A percentile compares a stretch with the other conserved stretches of the same genome.
Conservation (phyloP, 192 early-diverging fungal genomes). For the Umbelopsis vinacea region DNA sequence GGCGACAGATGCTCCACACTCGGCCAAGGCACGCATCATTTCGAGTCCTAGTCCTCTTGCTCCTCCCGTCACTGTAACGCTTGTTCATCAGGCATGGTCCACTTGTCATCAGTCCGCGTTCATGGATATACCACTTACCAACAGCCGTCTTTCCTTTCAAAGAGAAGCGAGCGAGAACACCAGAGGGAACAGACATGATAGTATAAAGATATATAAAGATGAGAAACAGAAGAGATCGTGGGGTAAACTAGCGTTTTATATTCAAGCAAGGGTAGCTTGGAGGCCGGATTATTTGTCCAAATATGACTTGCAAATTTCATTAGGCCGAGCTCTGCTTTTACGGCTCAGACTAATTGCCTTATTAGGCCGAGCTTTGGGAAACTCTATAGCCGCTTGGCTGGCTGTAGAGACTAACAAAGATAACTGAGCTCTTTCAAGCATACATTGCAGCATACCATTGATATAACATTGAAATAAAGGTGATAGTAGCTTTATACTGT, state of each 20-base stretch:
- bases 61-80: slow-evolving; percentile 38
- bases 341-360: slow-evolving; percentile 20
- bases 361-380: neutral
- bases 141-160: slow-evolving; percentile 40
- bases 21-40: slow-evolving; percentile 45
- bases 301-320: neutral
- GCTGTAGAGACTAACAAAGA: no score
- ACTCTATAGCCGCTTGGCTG: no score
- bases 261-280: neutral
- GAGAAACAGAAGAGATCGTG: neutral
- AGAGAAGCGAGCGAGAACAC: slow-evolving; percentile 25
- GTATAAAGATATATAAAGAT: neutral
- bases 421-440: no score
- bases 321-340: neutral
- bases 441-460: no score
- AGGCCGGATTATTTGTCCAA: slow-evolving; percentile 11
- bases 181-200: neutral
- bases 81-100: no score
- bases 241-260: slow-evolving; percentile 8
- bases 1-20: slow-evolving; percentile 42
- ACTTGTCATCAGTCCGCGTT: neutral
- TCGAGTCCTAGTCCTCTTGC: slow-evolving; percentile 44
- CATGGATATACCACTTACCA: slow-evolving; percentile 2
- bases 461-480: no score
- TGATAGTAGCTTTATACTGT: no score